These are phyloP conservation scores for Candida parachauliodes DNA, from an alignment of 805 yeast genomes.

Conservation along the genomic window DNA sequence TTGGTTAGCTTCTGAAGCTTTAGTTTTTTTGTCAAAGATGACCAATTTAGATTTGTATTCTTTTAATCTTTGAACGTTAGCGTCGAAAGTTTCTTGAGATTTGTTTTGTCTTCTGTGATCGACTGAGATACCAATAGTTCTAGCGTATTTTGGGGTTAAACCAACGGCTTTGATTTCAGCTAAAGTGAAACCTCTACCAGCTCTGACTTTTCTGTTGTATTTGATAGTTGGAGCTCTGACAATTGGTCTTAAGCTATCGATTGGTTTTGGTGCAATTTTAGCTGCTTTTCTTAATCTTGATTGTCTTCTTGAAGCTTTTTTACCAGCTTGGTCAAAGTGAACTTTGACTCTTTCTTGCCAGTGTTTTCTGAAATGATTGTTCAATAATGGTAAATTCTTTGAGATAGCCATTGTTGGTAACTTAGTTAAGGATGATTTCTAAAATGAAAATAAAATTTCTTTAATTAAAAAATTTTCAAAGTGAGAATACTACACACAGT, in stretches of 20 bases:
- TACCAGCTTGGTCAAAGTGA: constrained; percentile 99
- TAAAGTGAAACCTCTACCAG: constrained; percentile 98
- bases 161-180: constrained; percentile 99
- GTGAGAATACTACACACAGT: constrained; percentile 3
- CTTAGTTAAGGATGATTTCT: neutral
- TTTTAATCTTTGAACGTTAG: constrained; percentile 93
- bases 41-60: constrained; percentile 95
- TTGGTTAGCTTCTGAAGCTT: constrained; percentile 60
- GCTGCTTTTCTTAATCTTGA: constrained; percentile 95
- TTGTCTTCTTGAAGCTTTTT: constrained; percentile 94
- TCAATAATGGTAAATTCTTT: constrained; percentile 97
- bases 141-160: constrained; percentile 85
- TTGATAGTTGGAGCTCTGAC: constrained; percentile 98
- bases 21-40: constrained; percentile 87
- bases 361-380: constrained; percentile 99
- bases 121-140: constrained; percentile 97
- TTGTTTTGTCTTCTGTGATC: constrained; percentile 99
- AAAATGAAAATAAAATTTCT: constrained; percentile 2
- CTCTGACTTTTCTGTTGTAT: constrained; percentile 99
- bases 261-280: constrained; percentile 94
- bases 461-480: constrained; percentile 6
- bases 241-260: constrained; percentile 93
- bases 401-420: constrained; percentile 71
- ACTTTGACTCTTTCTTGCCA: constrained; percentile 99
- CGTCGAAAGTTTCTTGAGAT: constrained; percentile 90